Percentiles rank a stretch among this genome's conserved stretches.
These are phyloP conservation scores for Castanospermum australe DNA, from an alignment of 306 rosid genomes.

Conservation along the genomic window DNA sequence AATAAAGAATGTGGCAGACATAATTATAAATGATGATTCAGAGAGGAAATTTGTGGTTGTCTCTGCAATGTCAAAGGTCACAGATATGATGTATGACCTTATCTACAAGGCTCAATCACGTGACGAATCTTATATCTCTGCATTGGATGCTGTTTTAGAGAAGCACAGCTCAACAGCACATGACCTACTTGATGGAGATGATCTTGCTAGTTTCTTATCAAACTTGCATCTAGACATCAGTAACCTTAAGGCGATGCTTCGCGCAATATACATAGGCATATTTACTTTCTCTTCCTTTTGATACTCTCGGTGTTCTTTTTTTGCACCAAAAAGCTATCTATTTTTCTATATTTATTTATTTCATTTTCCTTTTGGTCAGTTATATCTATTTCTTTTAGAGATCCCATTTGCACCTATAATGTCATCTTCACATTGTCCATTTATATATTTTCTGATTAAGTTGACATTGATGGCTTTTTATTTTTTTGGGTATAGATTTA, in stretches of 20 bases:
- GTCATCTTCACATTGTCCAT: not conserved
- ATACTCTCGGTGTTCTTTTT: not conserved
- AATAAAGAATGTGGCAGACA: slow-evolving; percentile 76
- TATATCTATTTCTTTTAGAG: not conserved
- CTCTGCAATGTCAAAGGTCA: slow-evolving; percentile 97
- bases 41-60: slow-evolving; percentile 88
- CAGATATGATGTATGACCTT: slow-evolving; percentile 97
- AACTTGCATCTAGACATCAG: slow-evolving; percentile 64
- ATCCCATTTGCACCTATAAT: slow-evolving; percentile 8
- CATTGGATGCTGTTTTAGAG: slow-evolving; percentile 75
- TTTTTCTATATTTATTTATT: not conserved
- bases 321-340: not conserved
- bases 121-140: slow-evolving; percentile 74
- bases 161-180: slow-evolving; percentile 81
- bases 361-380: not conserved
- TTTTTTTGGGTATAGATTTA: not conserved
- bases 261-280: slow-evolving; percentile 74
- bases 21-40: slow-evolving; percentile 69
- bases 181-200: slow-evolving; percentile 81
- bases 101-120: slow-evolving; percentile 87
- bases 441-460: not conserved
- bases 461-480: not conserved
- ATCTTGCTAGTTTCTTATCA: slow-evolving; percentile 70
- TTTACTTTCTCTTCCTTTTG: slow-evolving; percentile 15
- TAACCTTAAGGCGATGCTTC: slow-evolving; percentile 95